Conservation (phyloP, 495 filamentous ascomycete species). For the Collariella sp. region DNA sequence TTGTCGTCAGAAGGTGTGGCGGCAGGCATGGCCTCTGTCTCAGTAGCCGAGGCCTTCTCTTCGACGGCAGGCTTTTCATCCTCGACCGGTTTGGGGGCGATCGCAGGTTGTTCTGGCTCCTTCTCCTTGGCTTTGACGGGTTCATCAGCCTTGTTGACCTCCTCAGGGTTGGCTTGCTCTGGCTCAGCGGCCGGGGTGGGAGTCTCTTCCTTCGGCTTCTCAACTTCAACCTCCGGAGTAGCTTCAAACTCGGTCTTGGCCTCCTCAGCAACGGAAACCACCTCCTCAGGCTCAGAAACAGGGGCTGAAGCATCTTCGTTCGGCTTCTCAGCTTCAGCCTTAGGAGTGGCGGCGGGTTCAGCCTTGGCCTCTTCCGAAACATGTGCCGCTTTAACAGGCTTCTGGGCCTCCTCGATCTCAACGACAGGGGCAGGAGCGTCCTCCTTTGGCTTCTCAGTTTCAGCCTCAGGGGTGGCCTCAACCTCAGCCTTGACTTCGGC, state of each 20-base stretch:
- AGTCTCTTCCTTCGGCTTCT: neutral
- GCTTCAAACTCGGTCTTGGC: neutral
- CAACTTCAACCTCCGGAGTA: neutral
- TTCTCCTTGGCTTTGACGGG: neutral
- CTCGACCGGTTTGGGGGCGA: neutral
- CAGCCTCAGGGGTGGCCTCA: too few relatives aligned
- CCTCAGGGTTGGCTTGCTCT: neutral
- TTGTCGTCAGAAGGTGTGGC: neutral
- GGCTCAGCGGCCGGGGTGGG: neutral
- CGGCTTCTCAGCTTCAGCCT: neutral
- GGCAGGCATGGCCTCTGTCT: neutral
- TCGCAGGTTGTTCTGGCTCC: neutral
- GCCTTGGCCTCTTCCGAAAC: neutral
- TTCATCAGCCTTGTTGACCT: neutral
- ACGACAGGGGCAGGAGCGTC: neutral
- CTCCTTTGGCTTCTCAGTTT: constrained; percentile 3
- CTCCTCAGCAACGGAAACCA: neutral
- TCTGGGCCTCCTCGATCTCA: constrained; percentile 4
- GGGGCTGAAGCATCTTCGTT: neutral
- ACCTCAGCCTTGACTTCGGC: too few relatives aligned
- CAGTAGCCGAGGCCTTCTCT: neutral
- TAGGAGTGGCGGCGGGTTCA: neutral
- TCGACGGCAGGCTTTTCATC: neutral
- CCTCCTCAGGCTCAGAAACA: constrained; percentile 7
- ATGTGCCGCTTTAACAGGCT: neutral